Base-by-base conservation (phyloP, 345 rosid species). In the Acer saccharum region DNA sequence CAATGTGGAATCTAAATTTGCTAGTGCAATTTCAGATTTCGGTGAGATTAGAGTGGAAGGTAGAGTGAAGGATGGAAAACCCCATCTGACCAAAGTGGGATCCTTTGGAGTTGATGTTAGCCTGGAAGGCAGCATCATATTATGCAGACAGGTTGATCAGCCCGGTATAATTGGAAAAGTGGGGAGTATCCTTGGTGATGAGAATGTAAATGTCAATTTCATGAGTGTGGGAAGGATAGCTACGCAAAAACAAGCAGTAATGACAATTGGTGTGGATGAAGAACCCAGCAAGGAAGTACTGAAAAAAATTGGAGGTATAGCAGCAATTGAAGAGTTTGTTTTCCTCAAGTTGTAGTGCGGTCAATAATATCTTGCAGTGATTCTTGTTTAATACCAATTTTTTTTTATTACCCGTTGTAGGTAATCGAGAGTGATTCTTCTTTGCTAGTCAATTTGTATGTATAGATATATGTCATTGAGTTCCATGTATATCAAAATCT, bases 261-360 rank as follows among this genome's bases (percentile, higher is more conserved):
- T 91, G 94, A 87, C 95, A 0, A 91, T 89, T 44, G 97, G 94
- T 21, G 89, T 91, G 66, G 97, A 91, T 69, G 94, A 91, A 60
- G 87, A 88, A 73, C 94, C 95, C 41, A 79, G 80, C 79, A 81
- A 72, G 73, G 87, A 84, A 57, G 80, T 84, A 21, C 85, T 88
- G 13, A 82, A 69, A 82, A 87, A 81, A 80, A 88, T 90, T 23
- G 94, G 92, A 27, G 86, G 86, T 39, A 80, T 82, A 35, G 76
- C 85, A 17, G 87, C 88, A 74, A 72, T 92, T 73, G 87, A 91
- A 78, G 94, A 91, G 80, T 91, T 88, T 75, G 93, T 88, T 74
- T 88, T 84, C 83, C 88, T 87, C 65, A 85, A 89, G 77, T 69
- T 82, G 74, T 88, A 84, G 65, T n/a, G 68, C 43, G 4, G 23